These are phyloP conservation scores for Periglandula ipomoeae DNA, from an alignment of 2,329 filamentous ascomycete species.

Conservation along the genomic window DNA sequence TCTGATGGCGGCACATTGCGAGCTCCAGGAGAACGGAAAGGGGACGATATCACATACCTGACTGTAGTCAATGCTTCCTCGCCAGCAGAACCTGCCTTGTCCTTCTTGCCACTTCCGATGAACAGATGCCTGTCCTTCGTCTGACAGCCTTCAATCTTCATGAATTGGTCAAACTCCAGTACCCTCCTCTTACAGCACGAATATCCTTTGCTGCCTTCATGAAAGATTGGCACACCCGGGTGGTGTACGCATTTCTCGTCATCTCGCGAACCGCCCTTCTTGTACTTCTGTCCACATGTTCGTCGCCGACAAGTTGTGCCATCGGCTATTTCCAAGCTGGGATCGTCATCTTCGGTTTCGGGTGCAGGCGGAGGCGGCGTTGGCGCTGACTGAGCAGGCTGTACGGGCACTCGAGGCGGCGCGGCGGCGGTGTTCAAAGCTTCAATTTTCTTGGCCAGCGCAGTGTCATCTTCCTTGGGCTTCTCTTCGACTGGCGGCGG, in stretches of 20 bases:
- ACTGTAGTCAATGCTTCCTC: conserved; percentile 75
- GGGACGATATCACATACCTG: conserved; percentile 40
- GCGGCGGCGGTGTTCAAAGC: conserved; percentile 34
- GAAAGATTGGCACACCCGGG: conserved; percentile 85
- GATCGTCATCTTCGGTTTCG: conserved; percentile 84
- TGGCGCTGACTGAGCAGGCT: conserved; percentile 36
- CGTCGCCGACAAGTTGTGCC: conserved; percentile 70
- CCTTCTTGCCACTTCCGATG: conserved; percentile 65
- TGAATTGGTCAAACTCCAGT: conserved; percentile 94
- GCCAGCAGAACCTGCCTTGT: conserved; percentile 33
- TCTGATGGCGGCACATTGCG: no score
- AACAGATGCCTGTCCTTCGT: conserved; percentile 79
- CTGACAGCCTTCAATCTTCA: conserved; percentile 88
- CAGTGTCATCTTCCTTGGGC: conserved; percentile 31
- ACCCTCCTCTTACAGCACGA: conserved; percentile 93
- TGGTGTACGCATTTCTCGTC: conserved; percentile 79
- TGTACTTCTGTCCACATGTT: conserved; percentile 62
- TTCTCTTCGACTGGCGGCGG: conserved; percentile 55
- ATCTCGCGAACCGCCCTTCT: conserved; percentile 48
- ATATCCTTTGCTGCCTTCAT: conserved; percentile 97
- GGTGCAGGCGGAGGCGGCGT: conserved; percentile 51
- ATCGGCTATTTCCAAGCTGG: conserved; percentile 60
- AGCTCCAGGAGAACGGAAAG: no score
- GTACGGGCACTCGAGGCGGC: conserved; percentile 31
- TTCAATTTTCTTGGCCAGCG: conserved; percentile 38